Percentiles rank a stretch among this genome's conserved stretches.
These are phyloP conservation scores for Hymenotorrendiella dingleyae DNA, from an alignment of 2,329 filamentous ascomycete genomes.

Conservation along the genomic window DNA sequence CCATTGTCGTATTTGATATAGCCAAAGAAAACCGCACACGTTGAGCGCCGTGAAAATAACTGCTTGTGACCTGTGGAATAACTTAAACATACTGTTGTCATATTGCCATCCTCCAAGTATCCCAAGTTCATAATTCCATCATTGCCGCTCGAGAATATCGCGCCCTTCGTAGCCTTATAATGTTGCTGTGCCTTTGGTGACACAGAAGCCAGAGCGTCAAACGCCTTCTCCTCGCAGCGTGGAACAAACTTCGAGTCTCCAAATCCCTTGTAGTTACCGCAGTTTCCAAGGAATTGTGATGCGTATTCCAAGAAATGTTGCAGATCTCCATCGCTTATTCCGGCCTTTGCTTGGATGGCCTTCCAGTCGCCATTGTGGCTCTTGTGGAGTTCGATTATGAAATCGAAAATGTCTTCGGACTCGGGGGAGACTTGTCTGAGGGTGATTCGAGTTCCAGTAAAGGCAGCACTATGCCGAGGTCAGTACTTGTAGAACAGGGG, in stretches of 20 bases:
- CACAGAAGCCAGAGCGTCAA: slow-evolving; percentile 59
- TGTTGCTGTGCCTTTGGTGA: slow-evolving; percentile 53
- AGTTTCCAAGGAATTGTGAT: slow-evolving; percentile 72
- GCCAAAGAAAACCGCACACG: too few relatives aligned
- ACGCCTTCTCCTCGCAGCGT: slow-evolving; percentile 55
- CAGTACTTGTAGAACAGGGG: too few relatives aligned
- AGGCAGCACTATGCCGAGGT: slow-evolving; percentile 54
- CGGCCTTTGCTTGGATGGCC: slow-evolving; percentile 56
- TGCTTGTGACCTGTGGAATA: too few relatives aligned
- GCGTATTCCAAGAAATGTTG: slow-evolving; percentile 70
- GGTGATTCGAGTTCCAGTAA: slow-evolving; percentile 71
- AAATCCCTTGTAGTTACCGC: slow-evolving; percentile 79
- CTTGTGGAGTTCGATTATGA: slow-evolving; percentile 69
- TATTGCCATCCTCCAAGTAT: slow-evolving; percentile 66
- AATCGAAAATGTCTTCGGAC: slow-evolving; percentile 73
- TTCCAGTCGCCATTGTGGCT: slow-evolving; percentile 65
- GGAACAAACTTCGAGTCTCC: slow-evolving; percentile 82
- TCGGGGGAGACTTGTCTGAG: slow-evolving; percentile 77
- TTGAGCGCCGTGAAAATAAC: too few relatives aligned
- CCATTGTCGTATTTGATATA: too few relatives aligned
- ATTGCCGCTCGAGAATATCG: slow-evolving; percentile 63
- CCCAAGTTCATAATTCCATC: slow-evolving; percentile 67
- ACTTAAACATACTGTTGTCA: slow-evolving; percentile 53
- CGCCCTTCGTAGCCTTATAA: slow-evolving; percentile 63
- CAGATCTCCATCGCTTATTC: slow-evolving; percentile 57